A percentile compares a stretch with the other conserved stretches of the same genome.
These are phyloP conservation scores for Ambrosiella xylebori DNA, from an alignment of 2,329 filamentous ascomycete species.

Conservation along the genomic window DNA sequence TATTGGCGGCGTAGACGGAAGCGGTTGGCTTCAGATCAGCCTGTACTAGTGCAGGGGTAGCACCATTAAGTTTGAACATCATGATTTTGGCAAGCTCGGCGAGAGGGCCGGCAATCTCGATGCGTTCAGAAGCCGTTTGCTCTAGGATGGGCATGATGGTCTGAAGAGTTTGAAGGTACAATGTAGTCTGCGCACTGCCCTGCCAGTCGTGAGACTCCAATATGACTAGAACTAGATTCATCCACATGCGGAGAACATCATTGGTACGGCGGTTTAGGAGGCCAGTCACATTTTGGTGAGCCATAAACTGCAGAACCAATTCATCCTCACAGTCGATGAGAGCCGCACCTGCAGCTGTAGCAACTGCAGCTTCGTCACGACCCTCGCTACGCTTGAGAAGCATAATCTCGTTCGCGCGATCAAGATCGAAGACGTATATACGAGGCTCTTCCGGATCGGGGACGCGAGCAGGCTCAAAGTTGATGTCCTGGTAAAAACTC, in stretches of 20 bases:
- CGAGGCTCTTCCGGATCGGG: conserved; percentile 34
- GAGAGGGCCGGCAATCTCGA: conserved; percentile 55
- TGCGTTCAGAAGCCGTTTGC: conserved; percentile 49
- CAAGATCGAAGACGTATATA: conserved; percentile 46
- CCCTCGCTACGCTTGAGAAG: conserved; percentile 49
- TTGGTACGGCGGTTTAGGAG: conserved; percentile 41
- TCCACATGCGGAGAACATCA: conserved; percentile 64
- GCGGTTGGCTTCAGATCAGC: conserved; percentile 22
- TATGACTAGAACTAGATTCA: conserved; percentile 67
- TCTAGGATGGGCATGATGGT: conserved; percentile 79
- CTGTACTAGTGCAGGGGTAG: not conserved
- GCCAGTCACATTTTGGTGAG: conserved; percentile 44
- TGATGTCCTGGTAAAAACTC: conserved; percentile 32
- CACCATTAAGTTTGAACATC: conserved; percentile 47
- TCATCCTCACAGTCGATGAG: conserved; percentile 40
- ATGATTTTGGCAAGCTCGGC: conserved; percentile 59
- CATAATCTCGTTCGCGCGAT: conserved; percentile 57
- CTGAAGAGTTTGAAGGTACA: conserved; percentile 74
- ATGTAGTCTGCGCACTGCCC: conserved; percentile 50
- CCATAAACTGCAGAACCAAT: conserved; percentile 41
- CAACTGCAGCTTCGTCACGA: conserved; percentile 30
- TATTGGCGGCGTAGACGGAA: conserved; percentile 15
- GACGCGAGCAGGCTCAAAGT: conserved; percentile 7
- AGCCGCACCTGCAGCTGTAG: conserved; percentile 31
- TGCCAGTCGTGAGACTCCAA: conserved; percentile 69